Base-by-base conservation (phyloP, 345 rosid genomes). In the Atalantia buxifolia region DNA sequence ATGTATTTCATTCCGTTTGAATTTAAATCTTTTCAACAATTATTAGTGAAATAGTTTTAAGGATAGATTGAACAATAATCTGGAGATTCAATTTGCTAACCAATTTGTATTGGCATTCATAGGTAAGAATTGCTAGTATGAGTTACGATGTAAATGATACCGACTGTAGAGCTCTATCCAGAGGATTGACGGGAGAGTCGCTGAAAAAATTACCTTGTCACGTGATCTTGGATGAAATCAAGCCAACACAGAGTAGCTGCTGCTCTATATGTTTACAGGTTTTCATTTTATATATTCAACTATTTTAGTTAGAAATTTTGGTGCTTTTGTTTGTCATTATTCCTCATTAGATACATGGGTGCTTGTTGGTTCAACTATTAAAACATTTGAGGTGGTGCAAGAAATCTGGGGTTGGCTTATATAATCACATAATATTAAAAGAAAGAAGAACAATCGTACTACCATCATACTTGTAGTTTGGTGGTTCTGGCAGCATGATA, bases 261-360 rank as follows among this genome's bases (percentile, higher is more conserved):
- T 93, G 98, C 83, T 81, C 91, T 2, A 93, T 93, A 71, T 92
- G 98, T 84, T 85, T 93, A 77, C 94, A 89, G 97, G 94, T 93
- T 24, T 66, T 13, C 68, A 53, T 25, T 68, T 80, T 48, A 22
- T 59, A 45, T 61, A 48, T 28, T n/a, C 69, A 62, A 28, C 28
- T 80, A 8, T 30, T 42, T 77, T 62, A 10, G 5, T 10, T 42
- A 14, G 18, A 70, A 35, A 13, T 38, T 10, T 16, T 33, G 24
- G 38, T 56, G 36, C 74, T 28, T 31, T n/a, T 6, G 7, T 45
- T 38, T 0, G 24, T 40, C 70, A 40, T 22, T 73, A 69, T 21
- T 31, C 19, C 18, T 79, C 13, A 33, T 33, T 28, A 38, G 33
- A 45, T n/a, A 28, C 5, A 14, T 14, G 53, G n/a, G 25, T 66